A percentile compares a stretch with the other conserved stretches of the same genome.
These are phyloP conservation scores for Penicillium angulare DNA, from an alignment of 495 filamentous ascomycete genomes.

Conservation along the genomic window DNA sequence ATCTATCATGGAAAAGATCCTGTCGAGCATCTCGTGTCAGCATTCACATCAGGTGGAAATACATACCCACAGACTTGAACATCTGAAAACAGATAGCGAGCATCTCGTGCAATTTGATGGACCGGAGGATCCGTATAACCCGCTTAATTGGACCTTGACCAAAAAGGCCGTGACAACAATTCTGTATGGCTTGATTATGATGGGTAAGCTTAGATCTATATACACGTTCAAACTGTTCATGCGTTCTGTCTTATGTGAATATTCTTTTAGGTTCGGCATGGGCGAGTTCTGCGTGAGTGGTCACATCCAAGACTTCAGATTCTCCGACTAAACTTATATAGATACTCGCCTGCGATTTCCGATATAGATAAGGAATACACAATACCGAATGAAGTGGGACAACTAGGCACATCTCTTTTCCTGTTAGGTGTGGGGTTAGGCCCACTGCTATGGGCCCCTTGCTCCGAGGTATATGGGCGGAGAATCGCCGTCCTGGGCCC, in stretches of 20 bases:
- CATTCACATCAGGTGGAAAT: no score
- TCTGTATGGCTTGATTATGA: slow-evolving; percentile 11
- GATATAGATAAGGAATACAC: slow-evolving; percentile 40
- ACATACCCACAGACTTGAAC: no score
- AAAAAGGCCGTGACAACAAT: slow-evolving; percentile 8
- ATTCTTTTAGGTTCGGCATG: neutral
- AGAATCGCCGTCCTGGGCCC: slow-evolving; percentile 54
- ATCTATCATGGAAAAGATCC: no score
- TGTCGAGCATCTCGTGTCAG: no score
- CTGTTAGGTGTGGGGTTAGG: slow-evolving; percentile 53
- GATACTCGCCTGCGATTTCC: slow-evolving; percentile 52
- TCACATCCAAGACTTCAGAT: neutral
- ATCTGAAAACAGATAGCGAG: neutral
- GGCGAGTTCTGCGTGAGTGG: neutral
- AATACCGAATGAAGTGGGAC: slow-evolving; percentile 45
- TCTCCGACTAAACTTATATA: slow-evolving; percentile 40
- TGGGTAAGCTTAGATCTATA: slow-evolving; percentile 6
- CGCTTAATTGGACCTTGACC: slow-evolving; percentile 46
- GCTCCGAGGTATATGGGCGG: slow-evolving; percentile 67
- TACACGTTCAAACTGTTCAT: slow-evolving; percentile 12
- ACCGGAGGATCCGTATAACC: slow-evolving; percentile 44
- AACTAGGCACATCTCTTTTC: slow-evolving; percentile 50
- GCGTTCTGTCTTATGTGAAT: neutral
- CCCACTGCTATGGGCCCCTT: slow-evolving; percentile 58
- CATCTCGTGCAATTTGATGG: slow-evolving; percentile 28